Base-by-base conservation (phyloP, 2,329 filamentous ascomycete genomes). In the Epichloe coenophiala region DNA sequence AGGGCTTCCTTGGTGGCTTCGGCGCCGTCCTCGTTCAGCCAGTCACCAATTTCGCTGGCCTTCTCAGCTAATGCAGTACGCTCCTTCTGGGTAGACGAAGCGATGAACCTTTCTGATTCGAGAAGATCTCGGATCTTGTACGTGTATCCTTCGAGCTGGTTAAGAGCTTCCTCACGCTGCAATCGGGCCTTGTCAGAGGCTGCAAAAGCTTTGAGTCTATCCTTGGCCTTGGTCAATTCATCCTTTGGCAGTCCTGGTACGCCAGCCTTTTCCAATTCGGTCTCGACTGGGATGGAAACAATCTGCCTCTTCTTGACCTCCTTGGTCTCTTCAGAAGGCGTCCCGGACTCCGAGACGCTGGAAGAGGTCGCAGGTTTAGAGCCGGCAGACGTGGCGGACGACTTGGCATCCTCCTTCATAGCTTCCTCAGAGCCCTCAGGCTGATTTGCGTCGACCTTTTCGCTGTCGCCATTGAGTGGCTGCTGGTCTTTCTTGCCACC, bases 91-190 rank as follows among this genome's bases (percentile, higher is more conserved):
- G 84, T 91, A 35, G 89, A 86, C 3, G 77, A 80, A 12, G 75
- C 75, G 48, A 85, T 72, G 63, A 96, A 97, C 1, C 75, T 74
- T 45, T 87, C 81, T 53, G 84, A 83, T 41, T 88, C 84, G 2
- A 96, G 74, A 43, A 95, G 75, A 65, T 96, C 89, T 27, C 89
- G 83, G 31, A 86, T 79, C 61, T 82, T 84, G 74, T 98, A 98
- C 13, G 91, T 95, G 67, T 86, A 97, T 12, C 78, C 84, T 68
- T 98, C 93, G n/a, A 98, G 80, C 56, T 86, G 84, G 68, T 97
- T 98, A 51, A 96, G 73, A 1, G 87, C 81, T 65, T 96, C 91
- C 64, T 96, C 90, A 35, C 90, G 81, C 52, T 81, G 73, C 37
- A 81, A 70, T 47, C 90, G 85, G 31, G 84, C 80, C 57, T 78